phyloP scores from a whole-genome alignment of 208 protist species.

The Trypanosoma grayi region DNA sequence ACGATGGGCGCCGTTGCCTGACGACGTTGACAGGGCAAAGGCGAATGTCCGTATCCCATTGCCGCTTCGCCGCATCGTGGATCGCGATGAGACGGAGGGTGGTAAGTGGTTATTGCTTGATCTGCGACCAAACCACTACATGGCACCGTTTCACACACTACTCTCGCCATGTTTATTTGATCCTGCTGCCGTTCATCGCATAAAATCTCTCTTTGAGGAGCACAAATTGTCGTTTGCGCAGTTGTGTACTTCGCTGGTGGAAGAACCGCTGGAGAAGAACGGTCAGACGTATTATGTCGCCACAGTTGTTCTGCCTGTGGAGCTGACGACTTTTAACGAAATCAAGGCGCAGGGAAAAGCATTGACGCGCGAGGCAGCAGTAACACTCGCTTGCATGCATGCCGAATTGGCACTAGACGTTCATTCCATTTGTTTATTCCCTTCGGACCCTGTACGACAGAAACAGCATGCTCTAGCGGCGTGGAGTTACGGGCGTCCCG shows the following conservation, averaged over 20 bases:
- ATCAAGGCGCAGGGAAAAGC: conserved; percentile 75
- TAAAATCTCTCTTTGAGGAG: conserved; percentile 47
- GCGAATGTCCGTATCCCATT: conserved; percentile 41
- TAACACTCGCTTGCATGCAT: conserved; percentile 85
- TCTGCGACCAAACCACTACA: conserved; percentile 31
- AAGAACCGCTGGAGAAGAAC: conserved; percentile 24
- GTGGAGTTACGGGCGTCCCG: conserved; percentile 73
- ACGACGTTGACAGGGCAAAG: conserved; percentile 32
- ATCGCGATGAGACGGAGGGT: conserved; percentile 72
- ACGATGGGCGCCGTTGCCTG: conserved; percentile 68
- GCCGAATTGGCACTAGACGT: conserved; percentile 84
- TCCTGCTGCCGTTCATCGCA: conserved; percentile 32
- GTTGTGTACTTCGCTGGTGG: conserved; percentile 29
- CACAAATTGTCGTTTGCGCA: conserved; percentile 45
- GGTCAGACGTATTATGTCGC: conserved; percentile 23
- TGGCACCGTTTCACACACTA: conserved; percentile 50
- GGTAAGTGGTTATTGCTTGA: conserved; percentile 80
- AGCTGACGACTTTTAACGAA: conserved; percentile 24
- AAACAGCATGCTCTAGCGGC: conserved; percentile 68
- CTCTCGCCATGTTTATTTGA: conserved; percentile 78
- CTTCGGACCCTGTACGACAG: conserved; percentile 51
- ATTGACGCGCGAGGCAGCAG: conserved; percentile 35
- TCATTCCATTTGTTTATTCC: conserved; percentile 55
- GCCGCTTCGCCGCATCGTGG: conserved; percentile 54
- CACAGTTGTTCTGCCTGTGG: conserved; percentile 27